Evolutionary conservation across 345 rosid genomes (phyloP).

Genomic region (Populus nigra): DNA sequence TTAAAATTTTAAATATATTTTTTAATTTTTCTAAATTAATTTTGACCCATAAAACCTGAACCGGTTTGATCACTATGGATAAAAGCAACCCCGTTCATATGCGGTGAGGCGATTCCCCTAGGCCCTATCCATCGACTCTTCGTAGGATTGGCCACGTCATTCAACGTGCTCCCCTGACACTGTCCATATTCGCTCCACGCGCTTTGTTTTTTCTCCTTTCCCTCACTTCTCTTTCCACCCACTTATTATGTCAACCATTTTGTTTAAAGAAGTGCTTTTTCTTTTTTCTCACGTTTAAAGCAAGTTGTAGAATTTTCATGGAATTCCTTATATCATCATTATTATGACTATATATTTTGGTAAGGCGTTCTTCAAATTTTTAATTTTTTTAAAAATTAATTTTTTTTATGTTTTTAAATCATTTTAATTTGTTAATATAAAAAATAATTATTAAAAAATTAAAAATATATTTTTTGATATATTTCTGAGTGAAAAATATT

Average conservation of each 20-base stretch:
- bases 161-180: neutral
- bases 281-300: neutral
- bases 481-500: too few species aligned
- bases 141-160: neutral
- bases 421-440: too few species aligned
- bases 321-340: neutral
- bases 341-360: too few species aligned
- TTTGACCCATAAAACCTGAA: fast-evolving
- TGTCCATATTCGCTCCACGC: neutral
- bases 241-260: neutral
- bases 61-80: fast-evolving
- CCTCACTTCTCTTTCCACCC: neutral
- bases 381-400: too few species aligned
- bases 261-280: neutral
- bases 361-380: too few species aligned
- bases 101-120: constrained; percentile 34
- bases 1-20: too few species aligned
- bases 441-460: too few species aligned
- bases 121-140: neutral
- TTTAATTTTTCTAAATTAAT: too few species aligned
- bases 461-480: too few species aligned
- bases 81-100: constrained; percentile 26
- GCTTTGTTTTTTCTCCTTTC: neutral
- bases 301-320: neutral
- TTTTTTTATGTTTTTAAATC: too few species aligned